Evolutionary conservation across 108 stramenopile species (phyloP), one percentile per base, ranked within the genome.

Genomic region (Stephanodiscus minutulus): DNA sequence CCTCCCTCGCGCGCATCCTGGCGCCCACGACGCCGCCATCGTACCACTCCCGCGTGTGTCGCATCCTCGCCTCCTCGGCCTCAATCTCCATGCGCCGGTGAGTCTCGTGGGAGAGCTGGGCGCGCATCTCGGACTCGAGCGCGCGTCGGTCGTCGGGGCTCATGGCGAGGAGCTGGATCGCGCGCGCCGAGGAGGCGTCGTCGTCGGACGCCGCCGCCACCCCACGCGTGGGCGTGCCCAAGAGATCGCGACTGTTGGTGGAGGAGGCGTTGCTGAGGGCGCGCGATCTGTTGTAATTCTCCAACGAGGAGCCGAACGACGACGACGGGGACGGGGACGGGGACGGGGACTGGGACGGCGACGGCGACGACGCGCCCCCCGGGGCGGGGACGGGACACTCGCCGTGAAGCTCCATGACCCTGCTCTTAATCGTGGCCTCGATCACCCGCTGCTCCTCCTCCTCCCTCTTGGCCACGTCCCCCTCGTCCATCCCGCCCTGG

Each of bases 51-150:
- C 68, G 67, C 24, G 84, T 82, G 69, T 90, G 82, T 73, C 86
- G 63, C 59, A 84, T 21, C 49, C 85, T 59, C n/a, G 84, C 84
- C 70, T 87, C 86, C 72, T 85, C 79, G 9, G 88, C 90, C 76
- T 91, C 90, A 8, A 57, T 49, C 44, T 84, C 77, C 79, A 91
- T 67, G 57, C 82, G 77, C 10, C 77, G 74, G 21, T 86, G 74
- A 52, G 90, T 70, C 4, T 87, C 88, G 70, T 93, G 92, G 13
- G 62, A 73, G 20, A 86, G 73, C 62, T 93, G 92, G 0, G 81
- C 86, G 33, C 74, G 64, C 89, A 93, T 88, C 81, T 93, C 87
- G 7, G 68, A 61, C 66, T 93, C 92, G 53, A 93, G 63, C 28
- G 68, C 66, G 20, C 65, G 61, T 22, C 92, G 86, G 64, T 90